Conservation (phyloP, 2,329 filamentous ascomycete genomes). For the Aspergillus sp. region DNA sequence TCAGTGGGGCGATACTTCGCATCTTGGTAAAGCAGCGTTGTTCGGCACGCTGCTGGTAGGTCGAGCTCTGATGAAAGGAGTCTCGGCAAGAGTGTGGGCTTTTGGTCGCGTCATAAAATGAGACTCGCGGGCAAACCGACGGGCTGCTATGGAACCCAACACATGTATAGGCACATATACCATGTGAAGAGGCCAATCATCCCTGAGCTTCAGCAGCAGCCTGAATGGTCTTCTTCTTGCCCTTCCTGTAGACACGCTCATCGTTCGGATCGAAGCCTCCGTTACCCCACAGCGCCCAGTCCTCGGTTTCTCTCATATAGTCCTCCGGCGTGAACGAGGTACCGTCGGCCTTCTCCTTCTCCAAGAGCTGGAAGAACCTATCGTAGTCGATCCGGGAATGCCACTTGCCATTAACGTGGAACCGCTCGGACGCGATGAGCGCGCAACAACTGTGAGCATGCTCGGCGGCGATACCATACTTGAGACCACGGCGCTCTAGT, state of each 20-base stretch:
- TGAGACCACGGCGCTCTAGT: slow-evolving; percentile 68
- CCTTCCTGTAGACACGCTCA: slow-evolving; percentile 82
- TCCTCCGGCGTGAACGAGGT: slow-evolving; percentile 82
- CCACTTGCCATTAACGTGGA: slow-evolving; percentile 77
- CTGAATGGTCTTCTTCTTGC: slow-evolving; percentile 50
- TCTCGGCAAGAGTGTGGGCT: too few relatives aligned
- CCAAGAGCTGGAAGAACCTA: slow-evolving; percentile 80
- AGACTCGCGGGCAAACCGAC: neutral
- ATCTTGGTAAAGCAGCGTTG: neutral
- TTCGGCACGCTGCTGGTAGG: neutral
- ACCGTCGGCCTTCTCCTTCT: slow-evolving; percentile 58
- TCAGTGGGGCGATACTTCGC: neutral
- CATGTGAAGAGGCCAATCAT: neutral
- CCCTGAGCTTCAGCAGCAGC: slow-evolving; percentile 2
- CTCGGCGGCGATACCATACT: slow-evolving; percentile 90
- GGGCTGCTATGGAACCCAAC: neutral
- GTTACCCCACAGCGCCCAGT: slow-evolving; percentile 94
- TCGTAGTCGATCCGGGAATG: slow-evolving; percentile 90
- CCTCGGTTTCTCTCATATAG: slow-evolving; percentile 85
- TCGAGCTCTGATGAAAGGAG: too few relatives aligned
- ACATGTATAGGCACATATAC: neutral
- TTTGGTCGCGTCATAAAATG: neutral
- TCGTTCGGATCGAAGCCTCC: slow-evolving; percentile 93
- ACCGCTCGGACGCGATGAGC: slow-evolving; percentile 78
- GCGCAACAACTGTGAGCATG: slow-evolving; percentile 95